These are phyloP conservation scores for Blastobotrys parvus DNA, from an alignment of 805 yeast genomes.

Conservation along the genomic window DNA sequence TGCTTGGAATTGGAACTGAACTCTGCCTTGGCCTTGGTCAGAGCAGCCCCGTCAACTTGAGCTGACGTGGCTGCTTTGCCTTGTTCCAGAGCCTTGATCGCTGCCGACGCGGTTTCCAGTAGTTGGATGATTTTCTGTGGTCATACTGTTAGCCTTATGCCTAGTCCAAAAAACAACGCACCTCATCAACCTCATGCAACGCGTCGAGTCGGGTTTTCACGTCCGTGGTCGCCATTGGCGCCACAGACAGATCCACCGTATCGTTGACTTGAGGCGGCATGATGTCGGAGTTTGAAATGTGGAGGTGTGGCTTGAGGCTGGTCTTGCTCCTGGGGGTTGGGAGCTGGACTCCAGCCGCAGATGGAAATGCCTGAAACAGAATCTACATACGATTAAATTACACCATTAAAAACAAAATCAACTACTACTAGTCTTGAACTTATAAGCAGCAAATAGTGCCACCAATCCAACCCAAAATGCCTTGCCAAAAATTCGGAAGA, in stretches of 20 bases:
- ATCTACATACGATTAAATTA: no score
- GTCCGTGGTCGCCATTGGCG: conserved; percentile 21
- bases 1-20: conserved; percentile 38
- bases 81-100: conserved; percentile 20
- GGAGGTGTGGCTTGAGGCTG: no score
- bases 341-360: no score
- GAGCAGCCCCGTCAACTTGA: conserved; percentile 4
- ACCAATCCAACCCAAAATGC: conserved; percentile 8
- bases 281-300: no score
- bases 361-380: no score
- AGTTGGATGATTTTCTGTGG: conserved; percentile 18
- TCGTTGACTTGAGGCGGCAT: conserved; percentile 10
- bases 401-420: no score
- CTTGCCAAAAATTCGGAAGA: conserved; percentile 14
- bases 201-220: conserved; percentile 23
- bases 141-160: no score
- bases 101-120: conserved; percentile 22
- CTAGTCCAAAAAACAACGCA: no score
- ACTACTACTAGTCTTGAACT: no score
- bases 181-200: conserved; percentile 23
- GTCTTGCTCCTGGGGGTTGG: no score
- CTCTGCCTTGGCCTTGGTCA: conserved; percentile 27
- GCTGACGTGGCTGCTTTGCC: conserved; percentile 19
- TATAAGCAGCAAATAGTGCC: not conserved
- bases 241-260: conserved; percentile 17